Percentiles rank a stretch among this genome's conserved stretches.
Evolutionary conservation across 2,329 filamentous ascomycete species (phyloP).

Genomic region (Kalmusia sp.): DNA sequence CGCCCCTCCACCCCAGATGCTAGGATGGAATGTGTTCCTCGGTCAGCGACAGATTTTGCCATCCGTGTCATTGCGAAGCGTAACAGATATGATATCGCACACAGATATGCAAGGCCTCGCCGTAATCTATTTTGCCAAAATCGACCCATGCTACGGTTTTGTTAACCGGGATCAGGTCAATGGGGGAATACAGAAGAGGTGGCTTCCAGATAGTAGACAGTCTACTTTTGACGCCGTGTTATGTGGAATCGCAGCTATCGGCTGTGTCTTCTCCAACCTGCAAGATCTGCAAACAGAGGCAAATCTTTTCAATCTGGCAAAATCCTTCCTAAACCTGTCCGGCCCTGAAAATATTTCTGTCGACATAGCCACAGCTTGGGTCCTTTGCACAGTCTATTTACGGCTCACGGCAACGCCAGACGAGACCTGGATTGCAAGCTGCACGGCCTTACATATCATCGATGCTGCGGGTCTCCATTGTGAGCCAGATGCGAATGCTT

Average conservation of each 20-base stretch:
- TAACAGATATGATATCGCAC: slow-evolving; percentile 57
- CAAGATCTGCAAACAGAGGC: slow-evolving; percentile 48
- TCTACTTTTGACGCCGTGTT: slow-evolving; percentile 57
- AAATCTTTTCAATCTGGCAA: slow-evolving; percentile 54
- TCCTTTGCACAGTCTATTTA: slow-evolving; percentile 62
- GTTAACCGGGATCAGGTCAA: slow-evolving; percentile 45
- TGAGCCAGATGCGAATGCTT: slow-evolving; percentile 41
- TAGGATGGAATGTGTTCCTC: slow-evolving; percentile 62
- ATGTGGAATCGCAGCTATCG: slow-evolving; percentile 63
- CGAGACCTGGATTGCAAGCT: slow-evolving; percentile 64
- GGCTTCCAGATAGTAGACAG: slow-evolving; percentile 37
- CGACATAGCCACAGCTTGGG: slow-evolving; percentile 58
- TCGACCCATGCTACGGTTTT: slow-evolving; percentile 63
- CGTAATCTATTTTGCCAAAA: slow-evolving; percentile 59
- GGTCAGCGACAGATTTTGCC: slow-evolving; percentile 23
- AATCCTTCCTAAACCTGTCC: slow-evolving; percentile 51
- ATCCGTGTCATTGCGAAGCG: slow-evolving; percentile 21
- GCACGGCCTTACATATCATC: slow-evolving; percentile 64
- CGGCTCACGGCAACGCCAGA: slow-evolving; percentile 62
- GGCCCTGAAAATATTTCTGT: slow-evolving; percentile 45
- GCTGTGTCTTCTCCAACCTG: slow-evolving; percentile 58
- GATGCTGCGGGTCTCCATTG: slow-evolving; percentile 61
- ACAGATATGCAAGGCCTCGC: slow-evolving; percentile 57
- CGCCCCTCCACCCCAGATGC: slow-evolving; percentile 61
- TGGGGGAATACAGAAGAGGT: slow-evolving; percentile 39